Conservation (phyloP, 257 asterid species). For the Plectranthus barbatus region DNA sequence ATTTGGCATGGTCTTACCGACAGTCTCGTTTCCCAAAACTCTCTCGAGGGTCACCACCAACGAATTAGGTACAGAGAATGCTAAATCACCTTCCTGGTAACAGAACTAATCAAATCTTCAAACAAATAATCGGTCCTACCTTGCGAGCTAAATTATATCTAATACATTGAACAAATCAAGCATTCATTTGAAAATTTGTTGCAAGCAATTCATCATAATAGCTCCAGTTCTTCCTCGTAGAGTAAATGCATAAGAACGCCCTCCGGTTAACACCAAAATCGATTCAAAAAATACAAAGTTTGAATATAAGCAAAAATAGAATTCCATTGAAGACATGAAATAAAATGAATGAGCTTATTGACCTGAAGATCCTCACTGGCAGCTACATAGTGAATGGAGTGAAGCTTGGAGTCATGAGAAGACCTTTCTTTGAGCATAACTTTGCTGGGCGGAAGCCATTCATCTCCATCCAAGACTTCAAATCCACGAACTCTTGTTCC, state of each 20-base stretch:
- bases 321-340: conserved; percentile 1
- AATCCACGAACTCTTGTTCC: conserved; percentile 42
- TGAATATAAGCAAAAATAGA: background rate
- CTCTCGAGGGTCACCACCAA: conserved; percentile 96
- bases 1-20: conserved; percentile 46
- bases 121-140: no score
- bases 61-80: conserved; percentile 71
- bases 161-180: background rate
- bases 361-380: conserved; percentile 92
- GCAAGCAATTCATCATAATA: background rate
- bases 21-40: conserved; percentile 81
- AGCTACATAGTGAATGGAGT: conserved; percentile 81
- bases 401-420: conserved; percentile 49
- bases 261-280: background rate
- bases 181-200: background rate
- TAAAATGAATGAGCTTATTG: background rate
- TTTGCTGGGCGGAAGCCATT: conserved; percentile 88
- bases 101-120: conserved; percentile 1
- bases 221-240: conserved; percentile 1
- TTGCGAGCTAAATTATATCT: background rate
- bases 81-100: conserved; percentile 76
- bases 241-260: background rate
- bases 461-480: conserved; percentile 87
- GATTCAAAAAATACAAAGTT: background rate
- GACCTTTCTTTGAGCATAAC: conserved; percentile 70